Evolutionary conservation across 1,139 yeast species (phyloP), one percentile per base, ranked within the genome.

Genomic region (Tardiomyces blankii): DNA sequence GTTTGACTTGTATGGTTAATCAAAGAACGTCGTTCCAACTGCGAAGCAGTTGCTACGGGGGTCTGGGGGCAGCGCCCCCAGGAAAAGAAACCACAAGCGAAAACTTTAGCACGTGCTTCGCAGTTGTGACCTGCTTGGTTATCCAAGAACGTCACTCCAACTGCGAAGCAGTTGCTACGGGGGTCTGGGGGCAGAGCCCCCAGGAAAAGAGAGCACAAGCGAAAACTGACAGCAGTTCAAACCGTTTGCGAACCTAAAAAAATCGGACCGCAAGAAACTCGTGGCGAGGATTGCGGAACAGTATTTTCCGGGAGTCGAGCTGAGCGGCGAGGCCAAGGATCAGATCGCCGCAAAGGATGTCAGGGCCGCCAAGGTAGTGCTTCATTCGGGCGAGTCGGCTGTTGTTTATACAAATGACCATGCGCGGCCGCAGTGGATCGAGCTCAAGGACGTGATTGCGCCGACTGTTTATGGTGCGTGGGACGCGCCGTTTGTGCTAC

Each of bases 401-500:
- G 69, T 77, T 0, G 68, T 88, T 0, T 86, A 76, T 60, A 76
- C 78, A 19, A 82, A 83, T 54, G 79, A 73, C 1, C 67, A 73
- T 9, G 82, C 78, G 44, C 70, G 74, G 5, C 95, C 96, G 0
- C 61, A 81, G 0, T 86, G 91, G 84, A 78, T 88, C 61, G 75
- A 77, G 51, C 40, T 65, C 8, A 62, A 73, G 9, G 71, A 82
- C 50, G 41, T 39, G 39, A 50, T 82, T 23, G 72, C 77, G 45
- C 97, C 97, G 0, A 76, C 95, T 0, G 69, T 88, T 1, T 83
- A 70, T 57, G 79, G 88, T 0, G 61, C 80, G 40, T 86, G 95
- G 94, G 69, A 71, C 30, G 72, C 76, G 40, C 88, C 91, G 0
- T 74, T 66, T 50, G 49, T 87, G 9, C 55, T 86, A 25, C 95